These are phyloP conservation scores for Naganishia friedmannii DNA, from an alignment of 768 basidiomycete genomes.

Conservation along the genomic window DNA sequence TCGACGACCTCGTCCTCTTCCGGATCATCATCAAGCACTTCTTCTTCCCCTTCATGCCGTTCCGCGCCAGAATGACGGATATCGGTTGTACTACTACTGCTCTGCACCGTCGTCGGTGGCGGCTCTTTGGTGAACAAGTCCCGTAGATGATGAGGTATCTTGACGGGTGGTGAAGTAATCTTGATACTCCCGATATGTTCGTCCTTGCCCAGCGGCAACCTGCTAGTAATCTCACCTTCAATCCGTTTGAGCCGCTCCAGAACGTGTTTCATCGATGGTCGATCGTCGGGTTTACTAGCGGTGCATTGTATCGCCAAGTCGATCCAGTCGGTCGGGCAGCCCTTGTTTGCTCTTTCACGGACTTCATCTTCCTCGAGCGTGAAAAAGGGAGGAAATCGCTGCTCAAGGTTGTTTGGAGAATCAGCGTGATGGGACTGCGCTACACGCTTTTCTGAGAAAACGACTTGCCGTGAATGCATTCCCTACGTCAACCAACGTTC, in stretches of 20 bases:
- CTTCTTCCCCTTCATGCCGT: slow-evolving; percentile 15
- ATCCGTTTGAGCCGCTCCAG: slow-evolving; percentile 74
- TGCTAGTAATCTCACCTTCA: slow-evolving; percentile 74
- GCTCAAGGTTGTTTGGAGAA: slow-evolving; percentile 55
- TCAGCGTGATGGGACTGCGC: too few relatives aligned
- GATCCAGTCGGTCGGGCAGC: slow-evolving; percentile 75
- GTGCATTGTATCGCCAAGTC: slow-evolving; percentile 76
- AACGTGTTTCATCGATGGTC: slow-evolving; percentile 75
- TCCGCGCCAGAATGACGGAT: not conserved
- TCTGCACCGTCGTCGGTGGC: not conserved
- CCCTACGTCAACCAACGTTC: slow-evolving; percentile 75
- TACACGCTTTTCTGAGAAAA: too few relatives aligned
- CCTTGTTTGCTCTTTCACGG: slow-evolving; percentile 62
- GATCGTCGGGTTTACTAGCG: slow-evolving; percentile 61
- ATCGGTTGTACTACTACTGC: not conserved
- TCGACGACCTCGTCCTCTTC: slow-evolving; percentile 40
- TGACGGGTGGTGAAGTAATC: slow-evolving; percentile 57
- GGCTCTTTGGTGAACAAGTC: slow-evolving; percentile 27
- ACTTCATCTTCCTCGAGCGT: slow-evolving; percentile 75
- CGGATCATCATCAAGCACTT: slow-evolving; percentile 29
- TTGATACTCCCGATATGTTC: slow-evolving; percentile 80
- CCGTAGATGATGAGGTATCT: slow-evolving; percentile 29
- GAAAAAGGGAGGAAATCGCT: slow-evolving; percentile 75
- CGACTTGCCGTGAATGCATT: slow-evolving; percentile 53
- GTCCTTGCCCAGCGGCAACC: slow-evolving; percentile 65